Evolutionary conservation across 2,329 filamentous ascomycete genomes (phyloP).

Genomic region (Penicillium sp.): DNA sequence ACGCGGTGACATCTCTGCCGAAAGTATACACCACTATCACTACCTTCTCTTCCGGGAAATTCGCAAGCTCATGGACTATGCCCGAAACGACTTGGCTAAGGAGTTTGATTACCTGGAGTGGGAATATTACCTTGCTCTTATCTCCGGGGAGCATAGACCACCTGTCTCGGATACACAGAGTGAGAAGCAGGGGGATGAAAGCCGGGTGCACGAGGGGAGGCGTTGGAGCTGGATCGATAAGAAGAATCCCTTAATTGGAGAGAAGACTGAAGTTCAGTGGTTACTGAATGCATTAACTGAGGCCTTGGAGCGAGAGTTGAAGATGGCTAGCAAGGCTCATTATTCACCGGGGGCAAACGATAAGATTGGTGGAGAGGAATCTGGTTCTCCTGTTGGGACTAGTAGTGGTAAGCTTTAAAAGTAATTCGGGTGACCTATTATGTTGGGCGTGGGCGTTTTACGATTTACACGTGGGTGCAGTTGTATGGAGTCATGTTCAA

Average conservation of each 20-base stretch:
- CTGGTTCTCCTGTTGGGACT: neutral
- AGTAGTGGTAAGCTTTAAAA: neutral
- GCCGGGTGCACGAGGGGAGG: neutral
- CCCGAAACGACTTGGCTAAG: constrained; percentile 36
- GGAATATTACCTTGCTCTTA: constrained; percentile 54
- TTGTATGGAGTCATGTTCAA: too few species aligned
- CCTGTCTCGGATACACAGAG: constrained; percentile 28
- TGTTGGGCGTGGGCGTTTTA: neutral
- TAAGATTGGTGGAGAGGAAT: neutral
- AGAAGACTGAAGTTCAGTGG: constrained; percentile 50
- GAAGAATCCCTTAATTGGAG: constrained; percentile 43
- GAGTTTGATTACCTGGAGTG: constrained; percentile 50
- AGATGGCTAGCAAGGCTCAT: constrained; percentile 27
- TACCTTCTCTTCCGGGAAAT: constrained; percentile 45
- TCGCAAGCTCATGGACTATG: constrained; percentile 43
- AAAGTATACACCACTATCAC: constrained; percentile 56
- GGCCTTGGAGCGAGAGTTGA: constrained; percentile 44
- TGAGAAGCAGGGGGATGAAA: constrained; percentile 11
- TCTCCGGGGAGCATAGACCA: constrained; percentile 44
- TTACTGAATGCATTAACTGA: constrained; percentile 44
- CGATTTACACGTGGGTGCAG: neutral
- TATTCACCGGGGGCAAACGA: constrained; percentile 10
- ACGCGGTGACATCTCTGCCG: constrained; percentile 48
- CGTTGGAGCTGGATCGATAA: constrained; percentile 48
- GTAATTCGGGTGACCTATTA: neutral